phyloP scores from a whole-genome alignment of 805 yeast species.

The Candida oleophila region DNA sequence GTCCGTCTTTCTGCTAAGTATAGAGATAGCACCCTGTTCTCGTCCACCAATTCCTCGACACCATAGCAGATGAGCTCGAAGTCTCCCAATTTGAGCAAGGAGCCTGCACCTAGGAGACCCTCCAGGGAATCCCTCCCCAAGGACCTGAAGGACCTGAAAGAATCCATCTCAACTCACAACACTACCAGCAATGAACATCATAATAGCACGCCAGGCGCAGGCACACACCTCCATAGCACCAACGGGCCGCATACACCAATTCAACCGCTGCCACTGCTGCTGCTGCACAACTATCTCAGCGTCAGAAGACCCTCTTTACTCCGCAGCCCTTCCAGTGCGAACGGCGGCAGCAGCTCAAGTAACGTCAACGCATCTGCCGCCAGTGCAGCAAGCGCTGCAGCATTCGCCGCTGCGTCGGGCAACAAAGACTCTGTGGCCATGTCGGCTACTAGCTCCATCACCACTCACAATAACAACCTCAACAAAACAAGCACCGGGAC shows the following conservation, averaged over 20 bases:
- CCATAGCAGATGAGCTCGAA: no score
- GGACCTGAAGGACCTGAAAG: background rate
- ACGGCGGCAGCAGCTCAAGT: background rate
- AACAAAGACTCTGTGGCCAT: background rate
- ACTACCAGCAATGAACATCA: background rate
- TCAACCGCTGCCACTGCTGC: conserved; percentile 7
- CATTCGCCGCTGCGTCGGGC: background rate
- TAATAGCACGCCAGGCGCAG: background rate
- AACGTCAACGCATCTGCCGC: background rate
- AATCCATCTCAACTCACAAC: conserved; percentile 1
- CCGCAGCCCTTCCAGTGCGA: conserved; percentile 5
- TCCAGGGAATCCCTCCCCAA: no score
- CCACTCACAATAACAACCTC: background rate
- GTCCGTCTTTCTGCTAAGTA: no score
- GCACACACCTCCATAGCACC: background rate
- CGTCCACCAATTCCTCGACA: no score
- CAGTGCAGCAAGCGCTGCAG: conserved; percentile 3
- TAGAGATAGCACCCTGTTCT: no score
- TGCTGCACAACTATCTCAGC: background rate
- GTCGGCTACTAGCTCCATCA: background rate
- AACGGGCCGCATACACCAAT: background rate
- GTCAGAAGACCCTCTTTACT: conserved; percentile 9
- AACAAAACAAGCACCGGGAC: background rate
- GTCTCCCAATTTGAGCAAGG: no score
- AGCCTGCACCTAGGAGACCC: no score